phyloP scores from a whole-genome alignment of 305 asterid genomes.

The Fraxinus latifolia region DNA sequence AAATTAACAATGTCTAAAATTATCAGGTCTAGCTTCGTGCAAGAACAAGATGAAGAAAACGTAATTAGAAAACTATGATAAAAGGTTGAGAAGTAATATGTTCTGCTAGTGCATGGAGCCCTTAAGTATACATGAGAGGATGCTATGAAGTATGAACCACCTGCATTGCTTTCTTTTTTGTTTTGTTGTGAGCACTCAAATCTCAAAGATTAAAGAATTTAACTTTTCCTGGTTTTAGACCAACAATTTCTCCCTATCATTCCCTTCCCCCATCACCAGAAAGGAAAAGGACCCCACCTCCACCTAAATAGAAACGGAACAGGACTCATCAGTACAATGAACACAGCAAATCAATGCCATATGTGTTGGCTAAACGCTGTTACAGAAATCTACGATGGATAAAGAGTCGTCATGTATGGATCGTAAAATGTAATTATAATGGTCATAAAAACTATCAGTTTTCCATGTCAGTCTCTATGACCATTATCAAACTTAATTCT shows the following conservation, averaged over 20 bases:
- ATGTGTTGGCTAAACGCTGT: neutral
- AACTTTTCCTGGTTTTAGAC: neutral
- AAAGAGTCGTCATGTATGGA: neutral
- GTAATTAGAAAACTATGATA: neutral
- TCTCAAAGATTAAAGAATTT: neutral
- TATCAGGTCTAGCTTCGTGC: neutral
- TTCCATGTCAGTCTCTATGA: neutral
- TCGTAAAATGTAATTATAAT: neutral
- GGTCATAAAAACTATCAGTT: neutral
- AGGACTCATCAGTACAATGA: neutral
- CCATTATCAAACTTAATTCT: neutral
- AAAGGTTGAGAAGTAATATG: neutral
- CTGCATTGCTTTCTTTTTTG: neutral
- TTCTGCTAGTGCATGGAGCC: neutral
- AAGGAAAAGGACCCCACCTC: neutral
- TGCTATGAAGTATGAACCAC: neutral
- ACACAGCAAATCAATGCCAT: neutral
- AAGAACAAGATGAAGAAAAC: neutral
- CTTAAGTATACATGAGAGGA: neutral
- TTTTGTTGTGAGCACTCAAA: neutral
- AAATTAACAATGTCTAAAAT: neutral
- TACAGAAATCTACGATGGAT: neutral
- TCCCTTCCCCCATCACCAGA: neutral
- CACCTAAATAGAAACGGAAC: neutral
- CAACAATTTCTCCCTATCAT: neutral